Conservation (phyloP, 2,329 filamentous ascomycete genomes). For the Ophiobolus disseminans region DNA sequence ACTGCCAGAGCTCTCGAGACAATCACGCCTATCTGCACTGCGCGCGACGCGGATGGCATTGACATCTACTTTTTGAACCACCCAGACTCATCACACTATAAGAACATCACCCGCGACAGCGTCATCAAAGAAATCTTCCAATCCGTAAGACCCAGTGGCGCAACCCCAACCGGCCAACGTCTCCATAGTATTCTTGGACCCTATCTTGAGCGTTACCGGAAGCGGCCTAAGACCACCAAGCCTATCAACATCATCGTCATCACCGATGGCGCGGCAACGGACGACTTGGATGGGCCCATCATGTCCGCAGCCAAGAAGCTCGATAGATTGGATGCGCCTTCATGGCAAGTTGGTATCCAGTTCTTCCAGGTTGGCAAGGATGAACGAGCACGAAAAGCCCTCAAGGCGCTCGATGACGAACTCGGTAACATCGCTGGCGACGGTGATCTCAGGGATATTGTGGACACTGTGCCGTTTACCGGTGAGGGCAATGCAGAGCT, state of each 20-base stretch:
- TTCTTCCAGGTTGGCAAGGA: constrained; percentile 95
- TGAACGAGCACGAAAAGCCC: constrained; percentile 65
- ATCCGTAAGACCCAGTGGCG: constrained; percentile 67
- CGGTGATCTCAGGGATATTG: constrained; percentile 77
- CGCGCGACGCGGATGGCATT: constrained; percentile 81
- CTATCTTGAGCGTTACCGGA: constrained; percentile 68
- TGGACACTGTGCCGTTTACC: constrained; percentile 84
- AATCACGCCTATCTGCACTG: constrained; percentile 83
- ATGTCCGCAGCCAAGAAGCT: constrained; percentile 72
- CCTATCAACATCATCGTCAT: constrained; percentile 92
- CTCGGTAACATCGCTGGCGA: constrained; percentile 62
- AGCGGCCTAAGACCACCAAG: constrained; percentile 63
- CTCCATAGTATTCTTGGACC: constrained; percentile 75
- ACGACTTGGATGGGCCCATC: constrained; percentile 76
- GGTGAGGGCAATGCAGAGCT: constrained; percentile 61
- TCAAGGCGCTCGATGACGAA: constrained; percentile 78
- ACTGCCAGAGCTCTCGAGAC: constrained; percentile 71
- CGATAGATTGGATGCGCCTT: constrained; percentile 71
- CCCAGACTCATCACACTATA: constrained; percentile 64
- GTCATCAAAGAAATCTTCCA: constrained; percentile 74
- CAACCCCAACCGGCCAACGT: constrained; percentile 77
- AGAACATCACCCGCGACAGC: constrained; percentile 65
- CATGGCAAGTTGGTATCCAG: constrained; percentile 88
- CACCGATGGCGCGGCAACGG: constrained; percentile 83
- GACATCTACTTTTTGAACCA: constrained; percentile 93